These are phyloP conservation scores for Prunus davidiana DNA, from an alignment of 306 rosid genomes.

Conservation along the genomic window DNA sequence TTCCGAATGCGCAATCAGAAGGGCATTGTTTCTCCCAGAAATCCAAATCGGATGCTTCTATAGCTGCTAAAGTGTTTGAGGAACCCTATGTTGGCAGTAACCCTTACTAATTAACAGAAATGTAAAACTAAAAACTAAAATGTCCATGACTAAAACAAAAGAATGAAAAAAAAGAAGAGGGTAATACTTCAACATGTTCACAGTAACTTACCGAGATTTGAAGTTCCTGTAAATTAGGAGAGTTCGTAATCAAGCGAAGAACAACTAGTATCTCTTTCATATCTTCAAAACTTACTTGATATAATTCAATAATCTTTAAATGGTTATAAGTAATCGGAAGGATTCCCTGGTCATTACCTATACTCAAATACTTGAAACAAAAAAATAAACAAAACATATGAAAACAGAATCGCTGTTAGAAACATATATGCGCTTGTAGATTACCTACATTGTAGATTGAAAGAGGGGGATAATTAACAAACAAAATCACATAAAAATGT, in stretches of 20 bases:
- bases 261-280: constrained; percentile 80
- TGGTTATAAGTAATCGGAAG: constrained; percentile 47
- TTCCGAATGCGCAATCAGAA: constrained; percentile 38
- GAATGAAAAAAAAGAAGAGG: background rate
- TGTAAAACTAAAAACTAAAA: constrained; percentile 1
- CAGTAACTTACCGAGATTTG: constrained; percentile 72
- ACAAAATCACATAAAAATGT: constrained; percentile 6
- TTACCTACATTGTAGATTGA: constrained; percentile 7
- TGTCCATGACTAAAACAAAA: background rate
- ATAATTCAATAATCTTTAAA: constrained; percentile 65
- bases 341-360: constrained; percentile 53
- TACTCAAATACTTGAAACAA: constrained; percentile 73
- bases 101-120: constrained; percentile 12
- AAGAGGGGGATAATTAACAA: constrained; percentile 1
- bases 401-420: background rate
- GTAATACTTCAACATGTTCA: background rate
- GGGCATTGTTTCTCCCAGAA: constrained; percentile 64
- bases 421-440: background rate
- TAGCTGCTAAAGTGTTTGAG: constrained; percentile 42
- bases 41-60: constrained; percentile 59
- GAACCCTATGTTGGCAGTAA: constrained; percentile 48
- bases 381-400: constrained; percentile 10
- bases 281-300: constrained; percentile 94
- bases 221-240: constrained; percentile 82
- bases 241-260: constrained; percentile 71